These are phyloP conservation scores for Keithomyces neogunnii DNA, from an alignment of 2,329 filamentous ascomycete species.

Conservation along the genomic window DNA sequence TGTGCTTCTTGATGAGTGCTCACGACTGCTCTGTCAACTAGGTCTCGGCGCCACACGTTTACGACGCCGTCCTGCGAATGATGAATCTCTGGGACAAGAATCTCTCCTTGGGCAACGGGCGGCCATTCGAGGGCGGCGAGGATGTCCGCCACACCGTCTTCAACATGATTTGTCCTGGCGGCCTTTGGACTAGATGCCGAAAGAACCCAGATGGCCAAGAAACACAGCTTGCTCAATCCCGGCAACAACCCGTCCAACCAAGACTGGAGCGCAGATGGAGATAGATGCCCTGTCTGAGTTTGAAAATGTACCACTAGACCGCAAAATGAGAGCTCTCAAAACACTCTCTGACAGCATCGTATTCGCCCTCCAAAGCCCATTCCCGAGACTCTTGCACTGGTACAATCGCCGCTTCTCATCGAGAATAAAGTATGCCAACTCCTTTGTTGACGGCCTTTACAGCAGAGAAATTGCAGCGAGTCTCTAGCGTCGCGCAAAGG, in stretches of 20 bases:
- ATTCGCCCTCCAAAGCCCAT: neutral
- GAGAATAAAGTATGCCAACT: neutral
- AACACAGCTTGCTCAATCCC: neutral
- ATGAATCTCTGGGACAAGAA: constrained; percentile 21
- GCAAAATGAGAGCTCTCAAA: neutral
- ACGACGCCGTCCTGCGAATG: constrained; percentile 16
- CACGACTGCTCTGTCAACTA: constrained; percentile 2
- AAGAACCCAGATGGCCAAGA: neutral
- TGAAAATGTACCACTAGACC: neutral
- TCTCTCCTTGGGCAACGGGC: constrained; percentile 10
- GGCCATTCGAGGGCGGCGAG: constrained; percentile 16
- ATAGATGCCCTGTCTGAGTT: neutral
- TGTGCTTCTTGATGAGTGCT: too few relatives aligned
- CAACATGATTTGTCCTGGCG: constrained; percentile 18
- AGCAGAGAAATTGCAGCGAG: neutral
- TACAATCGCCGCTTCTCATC: neutral
- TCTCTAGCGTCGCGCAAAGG: neutral
- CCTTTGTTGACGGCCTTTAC: neutral
- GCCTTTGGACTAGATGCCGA: constrained; percentile 13
- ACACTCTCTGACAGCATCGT: neutral
- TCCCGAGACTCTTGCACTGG: neutral
- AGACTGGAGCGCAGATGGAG: neutral
- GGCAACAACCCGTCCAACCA: neutral
- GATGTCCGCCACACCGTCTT: constrained; percentile 18
- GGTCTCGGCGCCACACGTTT: constrained; percentile 20